Base-by-base conservation (phyloP, 768 basidiomycete species). In the Tricholoma matsutake region DNA sequence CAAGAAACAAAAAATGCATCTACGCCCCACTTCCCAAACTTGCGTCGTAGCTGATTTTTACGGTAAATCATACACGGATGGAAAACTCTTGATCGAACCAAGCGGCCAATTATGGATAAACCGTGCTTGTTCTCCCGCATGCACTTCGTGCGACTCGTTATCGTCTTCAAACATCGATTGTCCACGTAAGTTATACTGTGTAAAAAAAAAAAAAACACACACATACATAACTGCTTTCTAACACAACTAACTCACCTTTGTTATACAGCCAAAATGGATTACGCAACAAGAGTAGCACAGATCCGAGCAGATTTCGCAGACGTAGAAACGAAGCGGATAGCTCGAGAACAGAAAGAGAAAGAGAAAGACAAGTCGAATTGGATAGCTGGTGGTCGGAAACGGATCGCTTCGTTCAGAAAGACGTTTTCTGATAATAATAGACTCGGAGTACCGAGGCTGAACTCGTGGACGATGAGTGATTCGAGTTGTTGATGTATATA, bases 1-100 rank as follows among this genome's bases (percentile, higher is more conserved):
- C n/a, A n/a, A n/a, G n/a, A n/a, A n/a, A n/a, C 78, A 16, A 73
- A 41, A 11, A 41, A 47, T 47, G 45, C 45, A 6, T 25, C 22
- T 6, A 43, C n/a, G 47, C 28, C 4, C 28, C 16, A 52, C 16
- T n/a, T 52, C 51, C 6, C 51, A 31, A 52, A 52, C 13, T 6
- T 52, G 51, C 29, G 6, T 52, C 5, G 51, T 52, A 3, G 51
- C 51, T 14, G 51, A 52, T 16, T 52, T 52, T 16, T 52, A 52
- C 7, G 51, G 51, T 3, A 52, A 31, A 18, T 52, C 51, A 31
- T 52, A 52, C 29, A 8, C 31, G n/a, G 51, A 31, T 28, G 51
- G 51, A 31, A 52, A 6, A 31, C 13, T 9, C 0, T 16, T 52
- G 14, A 2, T 52, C 2, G 29, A 52, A 31, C 51, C 51, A 6